A percentile compares a stretch with the other conserved stretches of the same genome.
These are phyloP conservation scores for Prunus mira DNA, from an alignment of 306 rosid genomes.

Conservation along the genomic window DNA sequence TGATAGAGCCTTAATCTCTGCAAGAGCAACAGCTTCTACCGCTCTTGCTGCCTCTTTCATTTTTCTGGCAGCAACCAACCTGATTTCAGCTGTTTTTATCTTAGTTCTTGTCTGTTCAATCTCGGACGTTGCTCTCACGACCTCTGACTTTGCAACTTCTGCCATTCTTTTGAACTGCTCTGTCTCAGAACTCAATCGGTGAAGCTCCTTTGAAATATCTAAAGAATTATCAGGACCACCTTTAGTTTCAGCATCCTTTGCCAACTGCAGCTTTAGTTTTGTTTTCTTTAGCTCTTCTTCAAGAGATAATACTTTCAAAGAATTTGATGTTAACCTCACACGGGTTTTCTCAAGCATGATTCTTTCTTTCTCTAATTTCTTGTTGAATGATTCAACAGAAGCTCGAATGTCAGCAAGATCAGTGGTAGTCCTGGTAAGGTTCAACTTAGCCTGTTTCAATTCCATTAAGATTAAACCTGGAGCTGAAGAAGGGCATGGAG, in stretches of 20 bases:
- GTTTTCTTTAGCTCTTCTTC: conserved; percentile 84
- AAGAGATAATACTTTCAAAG: conserved; percentile 59
- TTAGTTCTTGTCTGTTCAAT: conserved; percentile 69
- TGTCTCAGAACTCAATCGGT: conserved; percentile 57
- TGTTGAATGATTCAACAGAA: conserved; percentile 61
- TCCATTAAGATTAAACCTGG: conserved; percentile 68
- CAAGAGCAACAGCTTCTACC: conserved; percentile 70
- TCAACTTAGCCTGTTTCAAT: conserved; percentile 80
- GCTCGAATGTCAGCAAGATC: conserved; percentile 78
- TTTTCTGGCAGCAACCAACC: conserved; percentile 83
- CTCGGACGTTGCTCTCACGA: conserved; percentile 57
- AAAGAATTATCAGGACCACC: conserved; percentile 40
- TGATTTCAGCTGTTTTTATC: conserved; percentile 74
- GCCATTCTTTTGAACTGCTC: conserved; percentile 70
- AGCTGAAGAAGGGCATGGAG: conserved; percentile 35
- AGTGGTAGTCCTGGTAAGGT: conserved; percentile 64
- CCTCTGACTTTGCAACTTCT: conserved; percentile 68
- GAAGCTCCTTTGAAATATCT: conserved; percentile 67
- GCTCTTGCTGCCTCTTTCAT: conserved; percentile 96
- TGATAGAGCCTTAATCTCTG: conserved; percentile 71
- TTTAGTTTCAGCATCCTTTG: conserved; percentile 52
- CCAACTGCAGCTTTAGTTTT: conserved; percentile 55
- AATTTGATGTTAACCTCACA: conserved; percentile 60
- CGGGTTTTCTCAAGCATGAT: conserved; percentile 69
- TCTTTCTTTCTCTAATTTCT: conserved; percentile 79